Evolutionary conservation across 495 filamentous ascomycete genomes (phyloP).

Genomic region (Amphirosellinia nigrospora): DNA sequence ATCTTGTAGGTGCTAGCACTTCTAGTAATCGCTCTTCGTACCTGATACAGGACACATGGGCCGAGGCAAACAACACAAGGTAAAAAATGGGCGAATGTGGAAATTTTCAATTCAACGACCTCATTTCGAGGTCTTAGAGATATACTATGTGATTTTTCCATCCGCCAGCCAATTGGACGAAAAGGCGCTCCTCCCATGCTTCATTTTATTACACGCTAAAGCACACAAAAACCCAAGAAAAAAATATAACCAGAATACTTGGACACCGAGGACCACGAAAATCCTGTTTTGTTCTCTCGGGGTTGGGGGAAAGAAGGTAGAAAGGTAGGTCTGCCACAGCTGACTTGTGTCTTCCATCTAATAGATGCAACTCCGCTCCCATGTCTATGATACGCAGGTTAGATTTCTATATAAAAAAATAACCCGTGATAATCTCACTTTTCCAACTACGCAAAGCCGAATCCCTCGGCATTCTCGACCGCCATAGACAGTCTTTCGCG

Average conservation of each 20-base stretch:
- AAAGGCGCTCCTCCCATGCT: background rate
- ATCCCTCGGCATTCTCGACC: conserved; percentile 90
- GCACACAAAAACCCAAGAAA: too few relatives aligned
- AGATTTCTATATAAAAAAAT: background rate
- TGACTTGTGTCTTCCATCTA: background rate
- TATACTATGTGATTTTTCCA: background rate
- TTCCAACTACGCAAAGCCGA: conserved; percentile 66
- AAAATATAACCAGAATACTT: background rate
- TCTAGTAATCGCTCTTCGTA: too few relatives aligned
- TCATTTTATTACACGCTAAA: conserved; percentile 10
- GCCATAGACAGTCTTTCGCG: conserved; percentile 78
- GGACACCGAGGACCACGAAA: background rate
- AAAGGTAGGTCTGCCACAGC: background rate
- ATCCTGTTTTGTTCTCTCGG: background rate
- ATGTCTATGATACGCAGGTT: conserved; percentile 14
- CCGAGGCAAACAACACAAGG: too few relatives aligned
- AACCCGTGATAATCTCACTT: background rate
- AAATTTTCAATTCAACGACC: background rate
- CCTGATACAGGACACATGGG: too few relatives aligned
- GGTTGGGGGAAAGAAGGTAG: background rate
- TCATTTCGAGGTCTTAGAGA: background rate
- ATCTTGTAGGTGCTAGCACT: too few relatives aligned
- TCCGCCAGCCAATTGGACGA: background rate
- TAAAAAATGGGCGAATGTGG: background rate
- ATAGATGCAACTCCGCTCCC: background rate